Conservation (phyloP, 2,329 filamentous ascomycete genomes). For the Pseudogymnoascus verrucosus region DNA sequence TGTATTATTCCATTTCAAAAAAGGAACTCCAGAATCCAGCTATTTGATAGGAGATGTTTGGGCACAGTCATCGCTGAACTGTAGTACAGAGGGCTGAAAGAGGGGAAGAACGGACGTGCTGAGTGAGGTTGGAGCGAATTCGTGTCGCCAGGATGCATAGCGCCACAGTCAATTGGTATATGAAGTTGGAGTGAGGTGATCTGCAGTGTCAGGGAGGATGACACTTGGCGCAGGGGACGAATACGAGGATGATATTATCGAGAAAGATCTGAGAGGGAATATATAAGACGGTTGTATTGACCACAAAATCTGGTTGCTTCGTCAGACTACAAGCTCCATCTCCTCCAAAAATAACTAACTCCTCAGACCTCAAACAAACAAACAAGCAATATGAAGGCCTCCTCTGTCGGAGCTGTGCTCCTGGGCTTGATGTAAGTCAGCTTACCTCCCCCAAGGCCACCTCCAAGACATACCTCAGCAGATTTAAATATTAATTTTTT, state of each 20-base stretch:
- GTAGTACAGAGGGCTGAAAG: not conserved
- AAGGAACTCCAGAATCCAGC: not conserved
- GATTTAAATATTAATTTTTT: not conserved
- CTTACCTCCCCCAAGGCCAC: not conserved
- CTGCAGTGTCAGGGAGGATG: not conserved
- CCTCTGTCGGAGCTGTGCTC: not conserved
- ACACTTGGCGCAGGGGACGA: not conserved
- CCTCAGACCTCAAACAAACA: not conserved
- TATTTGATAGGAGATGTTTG: not conserved
- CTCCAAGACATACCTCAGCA: not conserved
- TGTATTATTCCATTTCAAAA: not conserved
- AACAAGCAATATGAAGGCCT: constrained; percentile 1
- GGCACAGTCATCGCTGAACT: not conserved
- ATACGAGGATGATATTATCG: not conserved
- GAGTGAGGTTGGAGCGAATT: not conserved
- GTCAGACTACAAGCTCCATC: not conserved
- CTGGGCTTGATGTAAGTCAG: not conserved
- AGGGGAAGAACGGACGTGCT: not conserved
- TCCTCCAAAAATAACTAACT: not conserved
- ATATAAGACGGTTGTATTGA: not conserved
- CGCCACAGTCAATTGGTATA: not conserved
- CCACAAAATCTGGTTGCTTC: not conserved
- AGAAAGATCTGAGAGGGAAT: not conserved
- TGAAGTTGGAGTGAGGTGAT: constrained; percentile 1
- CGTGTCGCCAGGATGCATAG: not conserved